Percentiles rank a stretch among this genome's conserved stretches.
Conservation (phyloP, 2,329 filamentous ascomycete species). For the Xylaria sp. region DNA sequence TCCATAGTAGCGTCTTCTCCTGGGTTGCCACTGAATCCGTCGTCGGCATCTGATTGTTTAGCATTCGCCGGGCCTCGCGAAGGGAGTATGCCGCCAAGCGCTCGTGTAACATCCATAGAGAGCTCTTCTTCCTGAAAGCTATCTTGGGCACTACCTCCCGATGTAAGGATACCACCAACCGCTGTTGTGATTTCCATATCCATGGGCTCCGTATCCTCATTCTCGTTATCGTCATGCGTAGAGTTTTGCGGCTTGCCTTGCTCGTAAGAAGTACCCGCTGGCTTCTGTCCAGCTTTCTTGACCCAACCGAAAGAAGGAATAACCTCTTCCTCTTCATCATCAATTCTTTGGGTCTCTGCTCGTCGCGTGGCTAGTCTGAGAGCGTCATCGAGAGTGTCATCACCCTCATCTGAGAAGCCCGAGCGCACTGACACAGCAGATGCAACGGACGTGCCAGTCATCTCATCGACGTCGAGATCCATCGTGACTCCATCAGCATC, state of each 20-base stretch:
- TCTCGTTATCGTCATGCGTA: conserved; percentile 33
- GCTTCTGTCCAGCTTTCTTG: conserved; percentile 62
- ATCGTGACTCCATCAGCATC: conserved; percentile 81
- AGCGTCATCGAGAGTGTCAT: conserved; percentile 79
- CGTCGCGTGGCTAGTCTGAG: conserved; percentile 78
- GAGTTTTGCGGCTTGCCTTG: conserved; percentile 57
- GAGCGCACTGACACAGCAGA: conserved; percentile 67
- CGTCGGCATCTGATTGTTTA: conserved; percentile 41
- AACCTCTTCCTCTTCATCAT: conserved; percentile 76
- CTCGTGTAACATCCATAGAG: conserved; percentile 94
- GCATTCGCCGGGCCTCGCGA: conserved; percentile 49
- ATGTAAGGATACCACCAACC: conserved; percentile 64
- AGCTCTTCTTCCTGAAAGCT: conserved; percentile 72
- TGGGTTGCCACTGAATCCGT: conserved; percentile 51
- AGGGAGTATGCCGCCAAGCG: conserved; percentile 80
- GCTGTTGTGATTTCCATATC: conserved; percentile 68
- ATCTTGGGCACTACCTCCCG: conserved; percentile 53
- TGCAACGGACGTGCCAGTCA: conserved; percentile 74
- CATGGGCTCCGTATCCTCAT: conserved; percentile 58
- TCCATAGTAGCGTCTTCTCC: conserved; percentile 83
- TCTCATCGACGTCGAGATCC: conserved; percentile 82
- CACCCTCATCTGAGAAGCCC: conserved; percentile 70
- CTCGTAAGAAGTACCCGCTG: conserved; percentile 49
- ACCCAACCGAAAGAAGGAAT: conserved; percentile 83
- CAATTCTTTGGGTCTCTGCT: conserved; percentile 78